Percentiles rank a stretch among this genome's conserved stretches.
Conservation (phyloP, 805 yeast species). For the Candida qinlingensis region DNA sequence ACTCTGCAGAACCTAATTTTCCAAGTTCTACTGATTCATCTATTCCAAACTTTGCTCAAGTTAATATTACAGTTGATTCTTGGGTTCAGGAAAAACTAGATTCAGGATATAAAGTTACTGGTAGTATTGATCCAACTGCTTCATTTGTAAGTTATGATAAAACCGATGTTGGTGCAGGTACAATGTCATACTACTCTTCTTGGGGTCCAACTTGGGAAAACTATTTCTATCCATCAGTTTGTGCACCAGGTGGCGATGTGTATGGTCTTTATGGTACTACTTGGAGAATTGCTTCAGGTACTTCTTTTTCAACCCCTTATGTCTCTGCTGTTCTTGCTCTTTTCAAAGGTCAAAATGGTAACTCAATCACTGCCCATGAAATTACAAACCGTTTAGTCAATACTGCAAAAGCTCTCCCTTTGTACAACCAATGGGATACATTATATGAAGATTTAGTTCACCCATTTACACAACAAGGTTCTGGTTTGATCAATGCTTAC, state of each 20-base stretch:
- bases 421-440: background rate
- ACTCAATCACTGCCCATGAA: too few species aligned
- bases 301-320: constrained; percentile 15
- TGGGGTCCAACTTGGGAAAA: constrained; percentile 19
- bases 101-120: constrained; percentile 8
- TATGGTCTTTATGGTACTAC: constrained; percentile 10
- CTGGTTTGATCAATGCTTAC: constrained; percentile 13
- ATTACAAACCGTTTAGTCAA: too few species aligned
- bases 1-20: background rate
- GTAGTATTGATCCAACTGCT: background rate
- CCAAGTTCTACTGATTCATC: background rate
- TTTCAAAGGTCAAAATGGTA: constrained; percentile 1
- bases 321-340: constrained; percentile 11
- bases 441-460: background rate
- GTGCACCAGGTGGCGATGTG: constrained; percentile 19
- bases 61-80: constrained; percentile 8
- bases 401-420: constrained; percentile 3
- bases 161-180: constrained; percentile 8
- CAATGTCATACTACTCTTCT: constrained; percentile 10
- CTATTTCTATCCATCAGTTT: constrained; percentile 11
- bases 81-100: constrained; percentile 6
- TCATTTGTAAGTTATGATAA: background rate
- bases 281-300: constrained; percentile 11
- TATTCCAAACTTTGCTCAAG: constrained; percentile 1
- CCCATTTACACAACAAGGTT: constrained; percentile 15